Evolutionary conservation across 225 moss, liverwort and hornwort species (phyloP).

Genomic region (Physcomitrium patens): DNA sequence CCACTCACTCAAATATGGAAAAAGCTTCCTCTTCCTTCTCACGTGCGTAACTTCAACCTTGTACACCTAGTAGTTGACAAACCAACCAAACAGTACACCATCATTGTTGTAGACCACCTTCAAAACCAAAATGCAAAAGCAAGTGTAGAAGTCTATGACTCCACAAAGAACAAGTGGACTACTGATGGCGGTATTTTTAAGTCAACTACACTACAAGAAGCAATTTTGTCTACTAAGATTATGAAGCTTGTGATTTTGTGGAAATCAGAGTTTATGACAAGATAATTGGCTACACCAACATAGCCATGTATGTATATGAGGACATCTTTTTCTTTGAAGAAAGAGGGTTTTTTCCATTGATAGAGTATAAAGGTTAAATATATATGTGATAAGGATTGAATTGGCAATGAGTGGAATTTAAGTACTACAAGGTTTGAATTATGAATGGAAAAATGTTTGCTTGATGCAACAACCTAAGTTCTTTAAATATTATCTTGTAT

Average conservation of each 20-base stretch:
- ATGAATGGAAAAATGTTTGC: conserved; percentile 36
- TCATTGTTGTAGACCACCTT: conserved; percentile 33
- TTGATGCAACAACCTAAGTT: conserved; percentile 26
- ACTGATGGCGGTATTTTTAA: conserved; percentile 22
- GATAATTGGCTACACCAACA: conserved; percentile 25
- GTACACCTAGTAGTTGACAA: conserved; percentile 37
- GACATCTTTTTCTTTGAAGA: conserved; percentile 25
- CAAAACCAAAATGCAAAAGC: conserved; percentile 12
- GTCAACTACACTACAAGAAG: neutral
- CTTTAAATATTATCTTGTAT: conserved; percentile 30
- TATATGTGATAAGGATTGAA: conserved; percentile 28
- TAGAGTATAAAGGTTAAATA: conserved; percentile 40
- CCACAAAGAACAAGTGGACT: conserved; percentile 32
- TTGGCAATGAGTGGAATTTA: conserved; percentile 24
- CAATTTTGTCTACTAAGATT: conserved; percentile 36
- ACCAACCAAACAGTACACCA: conserved; percentile 38
- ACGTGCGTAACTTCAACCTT: conserved; percentile 31
- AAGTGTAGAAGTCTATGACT: conserved; percentile 38
- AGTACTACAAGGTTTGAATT: conserved; percentile 30
- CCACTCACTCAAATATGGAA: conserved; percentile 39
- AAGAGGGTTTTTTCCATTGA: conserved; percentile 21
- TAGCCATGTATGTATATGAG: neutral
- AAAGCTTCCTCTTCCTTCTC: conserved; percentile 38
- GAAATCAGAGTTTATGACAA: conserved; percentile 42
- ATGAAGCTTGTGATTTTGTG: conserved; percentile 11